Conservation (phyloP, 164 flowering plant species). For the Magnolia officinalis region DNA sequence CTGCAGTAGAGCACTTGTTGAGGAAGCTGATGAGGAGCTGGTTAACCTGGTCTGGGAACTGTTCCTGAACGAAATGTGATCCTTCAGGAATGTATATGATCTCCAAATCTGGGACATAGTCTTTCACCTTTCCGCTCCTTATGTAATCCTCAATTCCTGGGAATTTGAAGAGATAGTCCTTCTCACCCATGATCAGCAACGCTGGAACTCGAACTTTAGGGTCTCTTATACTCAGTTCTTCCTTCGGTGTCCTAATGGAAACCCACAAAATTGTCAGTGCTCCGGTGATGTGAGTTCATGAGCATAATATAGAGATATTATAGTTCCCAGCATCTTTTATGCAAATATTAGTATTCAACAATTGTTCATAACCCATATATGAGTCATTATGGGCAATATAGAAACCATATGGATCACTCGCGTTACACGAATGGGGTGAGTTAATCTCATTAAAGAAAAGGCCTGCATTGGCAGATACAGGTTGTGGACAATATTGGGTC, state of each 20-base stretch:
- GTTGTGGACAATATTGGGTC: no score
- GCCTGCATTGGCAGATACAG: no score
- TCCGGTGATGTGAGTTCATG: no score
- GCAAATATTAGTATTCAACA: no score
- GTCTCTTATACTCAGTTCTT: slow-evolving; percentile 12
- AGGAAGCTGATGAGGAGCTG: slow-evolving; percentile 33
- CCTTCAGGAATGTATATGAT: slow-evolving; percentile 36
- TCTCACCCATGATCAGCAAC: slow-evolving; percentile 41
- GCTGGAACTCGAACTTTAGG: slow-evolving; percentile 34
- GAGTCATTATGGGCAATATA: no score
- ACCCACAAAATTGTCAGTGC: neutral
- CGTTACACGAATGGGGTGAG: no score
- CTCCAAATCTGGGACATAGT: slow-evolving; percentile 43
- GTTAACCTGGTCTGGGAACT: slow-evolving; percentile 43
- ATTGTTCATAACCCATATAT: no score
- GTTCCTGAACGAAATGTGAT: slow-evolving; percentile 49
- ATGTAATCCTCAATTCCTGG: slow-evolving; percentile 46
- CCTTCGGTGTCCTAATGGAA: slow-evolving; percentile 21
- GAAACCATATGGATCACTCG: no score
- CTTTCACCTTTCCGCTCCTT: slow-evolving; percentile 30
- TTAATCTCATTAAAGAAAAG: no score
- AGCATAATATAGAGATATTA: no score
- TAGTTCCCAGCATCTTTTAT: no score
- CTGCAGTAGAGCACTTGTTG: slow-evolving; percentile 6
- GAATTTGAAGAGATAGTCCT: slow-evolving; percentile 42